These are phyloP conservation scores for Talaromyces rugulosus DNA, from an alignment of 2,329 filamentous ascomycete genomes.

Conservation along the genomic window DNA sequence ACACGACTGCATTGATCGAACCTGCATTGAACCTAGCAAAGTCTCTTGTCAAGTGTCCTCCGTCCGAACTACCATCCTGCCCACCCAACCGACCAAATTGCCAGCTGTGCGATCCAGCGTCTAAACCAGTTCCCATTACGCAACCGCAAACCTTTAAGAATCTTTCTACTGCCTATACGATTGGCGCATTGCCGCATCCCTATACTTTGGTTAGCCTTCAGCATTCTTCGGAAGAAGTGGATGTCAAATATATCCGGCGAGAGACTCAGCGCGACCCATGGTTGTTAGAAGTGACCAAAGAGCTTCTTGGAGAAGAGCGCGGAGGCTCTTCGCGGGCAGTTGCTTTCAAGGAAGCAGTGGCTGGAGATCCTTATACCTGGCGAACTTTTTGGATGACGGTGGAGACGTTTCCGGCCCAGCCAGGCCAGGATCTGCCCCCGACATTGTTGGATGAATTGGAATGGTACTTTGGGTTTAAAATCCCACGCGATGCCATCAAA, in stretches of 20 bases:
- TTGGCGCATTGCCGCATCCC: constrained; percentile 86
- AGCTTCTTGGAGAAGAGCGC: constrained; percentile 61
- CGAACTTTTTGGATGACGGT: constrained; percentile 78
- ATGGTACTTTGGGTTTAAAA: constrained; percentile 83
- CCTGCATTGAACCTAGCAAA: constrained; percentile 69
- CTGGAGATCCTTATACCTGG: constrained; percentile 58
- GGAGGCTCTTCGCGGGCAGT: constrained; percentile 64
- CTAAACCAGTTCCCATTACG: constrained; percentile 62
- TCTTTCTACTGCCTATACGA: constrained; percentile 67
- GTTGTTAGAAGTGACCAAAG: constrained; percentile 67
- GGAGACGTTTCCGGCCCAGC: constrained; percentile 49
- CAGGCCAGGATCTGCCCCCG: constrained; percentile 52
- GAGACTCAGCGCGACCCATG: constrained; percentile 72
- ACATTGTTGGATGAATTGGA: constrained; percentile 61
- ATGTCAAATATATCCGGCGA: constrained; percentile 62
- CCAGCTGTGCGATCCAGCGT: constrained; percentile 64
- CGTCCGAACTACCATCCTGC: constrained; percentile 72
- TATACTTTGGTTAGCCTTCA: constrained; percentile 73
- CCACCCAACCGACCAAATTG: constrained; percentile 77
- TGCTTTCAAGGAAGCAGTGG: constrained; percentile 76
- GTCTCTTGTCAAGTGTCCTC: constrained; percentile 70
- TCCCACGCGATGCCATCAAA: constrained; percentile 54
- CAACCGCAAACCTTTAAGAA: constrained; percentile 68
- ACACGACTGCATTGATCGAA: constrained; percentile 68
- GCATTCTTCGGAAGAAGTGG: constrained; percentile 55